Evolutionary conservation across 2,329 filamentous ascomycete genomes (phyloP).

Genomic region (Diaporthe eres): DNA sequence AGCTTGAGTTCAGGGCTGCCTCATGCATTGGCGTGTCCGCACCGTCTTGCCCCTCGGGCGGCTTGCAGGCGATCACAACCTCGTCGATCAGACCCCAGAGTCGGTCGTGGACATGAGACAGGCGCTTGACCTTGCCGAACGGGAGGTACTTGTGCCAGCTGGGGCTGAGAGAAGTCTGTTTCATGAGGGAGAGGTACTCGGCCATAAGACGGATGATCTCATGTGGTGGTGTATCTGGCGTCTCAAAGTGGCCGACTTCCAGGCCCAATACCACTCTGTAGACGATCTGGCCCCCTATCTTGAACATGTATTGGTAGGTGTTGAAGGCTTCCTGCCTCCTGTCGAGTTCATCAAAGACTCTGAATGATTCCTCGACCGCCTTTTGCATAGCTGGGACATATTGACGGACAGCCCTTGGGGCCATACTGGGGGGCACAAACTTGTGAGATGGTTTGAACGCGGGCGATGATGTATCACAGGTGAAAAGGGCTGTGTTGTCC

Average conservation of each 20-base stretch:
- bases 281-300: neutral
- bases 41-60: neutral
- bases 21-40: neutral
- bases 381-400: neutral
- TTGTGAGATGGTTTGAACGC: neutral
- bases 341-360: neutral
- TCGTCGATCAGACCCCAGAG: neutral
- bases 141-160: neutral
- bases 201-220: neutral
- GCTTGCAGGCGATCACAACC: neutral
- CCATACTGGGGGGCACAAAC: neutral
- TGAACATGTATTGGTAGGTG: neutral
- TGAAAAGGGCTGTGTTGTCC: neutral
- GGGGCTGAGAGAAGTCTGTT: neutral
- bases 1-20: neutral
- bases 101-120: neutral
- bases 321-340: neutral
- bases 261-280: neutral
- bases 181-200: neutral
- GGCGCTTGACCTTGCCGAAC: neutral
- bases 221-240: neutral
- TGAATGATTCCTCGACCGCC: neutral
- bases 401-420: neutral
- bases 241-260: neutral
- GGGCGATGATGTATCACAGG: neutral